phyloP scores from a whole-genome alignment of 352 stramenopile species.

The Phytophthora lateralis region DNA sequence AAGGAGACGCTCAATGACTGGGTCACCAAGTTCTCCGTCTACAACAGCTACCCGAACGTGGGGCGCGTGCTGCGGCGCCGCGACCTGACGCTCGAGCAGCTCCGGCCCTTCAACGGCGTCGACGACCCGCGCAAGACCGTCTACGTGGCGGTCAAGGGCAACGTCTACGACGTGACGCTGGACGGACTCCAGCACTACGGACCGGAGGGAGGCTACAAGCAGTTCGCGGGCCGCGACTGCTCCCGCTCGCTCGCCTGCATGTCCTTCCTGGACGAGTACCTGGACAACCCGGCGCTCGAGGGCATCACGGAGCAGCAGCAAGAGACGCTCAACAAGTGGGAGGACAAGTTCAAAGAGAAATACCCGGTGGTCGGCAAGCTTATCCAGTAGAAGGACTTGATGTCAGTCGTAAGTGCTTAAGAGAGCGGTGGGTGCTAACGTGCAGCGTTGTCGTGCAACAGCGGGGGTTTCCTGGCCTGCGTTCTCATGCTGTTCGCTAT shows the following conservation, averaged over 20 bases:
- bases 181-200: conserved; percentile 95
- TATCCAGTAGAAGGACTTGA: conserved; percentile 35
- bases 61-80: conserved; percentile 87
- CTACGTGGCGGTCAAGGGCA: conserved; percentile 94
- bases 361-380: conserved; percentile 95
- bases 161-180: conserved; percentile 98
- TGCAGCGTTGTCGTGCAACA: conserved; percentile 7
- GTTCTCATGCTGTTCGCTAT: conserved; percentile 20
- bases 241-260: conserved; percentile 95
- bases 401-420: conserved; percentile 21
- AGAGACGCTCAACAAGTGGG: conserved; percentile 96
- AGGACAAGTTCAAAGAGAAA: conserved; percentile 94
- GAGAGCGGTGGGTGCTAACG: conserved; percentile 17
- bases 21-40: conserved; percentile 96
- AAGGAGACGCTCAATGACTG: conserved; percentile 91
- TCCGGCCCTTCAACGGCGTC: conserved; percentile 86
- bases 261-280: conserved; percentile 94
- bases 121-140: conserved; percentile 90
- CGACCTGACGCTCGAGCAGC: conserved; percentile 80
- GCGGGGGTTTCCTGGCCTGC: conserved; percentile 4
- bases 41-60: conserved; percentile 95
- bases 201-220: conserved; percentile 92
- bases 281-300: conserved; percentile 91
- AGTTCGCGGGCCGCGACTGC: conserved; percentile 96
- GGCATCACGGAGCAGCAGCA: conserved; percentile 93